These are phyloP conservation scores for Kazachstania taianensis DNA, from an alignment of 805 yeast genomes.

Conservation along the genomic window DNA sequence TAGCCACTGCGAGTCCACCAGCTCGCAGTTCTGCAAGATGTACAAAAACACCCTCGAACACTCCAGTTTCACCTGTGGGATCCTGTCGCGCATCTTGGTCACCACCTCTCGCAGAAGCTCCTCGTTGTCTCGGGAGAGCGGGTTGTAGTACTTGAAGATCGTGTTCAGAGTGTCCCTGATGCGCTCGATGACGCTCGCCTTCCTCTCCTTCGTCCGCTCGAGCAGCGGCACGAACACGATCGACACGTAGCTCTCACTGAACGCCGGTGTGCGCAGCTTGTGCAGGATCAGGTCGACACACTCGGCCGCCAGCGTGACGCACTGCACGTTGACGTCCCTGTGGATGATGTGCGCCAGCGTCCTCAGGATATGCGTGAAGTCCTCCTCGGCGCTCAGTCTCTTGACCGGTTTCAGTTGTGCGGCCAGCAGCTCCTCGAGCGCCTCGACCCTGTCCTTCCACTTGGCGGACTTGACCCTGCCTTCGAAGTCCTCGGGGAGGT, in stretches of 20 bases:
- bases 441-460: conserved; percentile 92
- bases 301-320: conserved; percentile 75
- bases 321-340: conserved; percentile 78
- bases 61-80: conserved; percentile 73
- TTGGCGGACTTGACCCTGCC: conserved; percentile 47
- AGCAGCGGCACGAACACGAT: conserved; percentile 51
- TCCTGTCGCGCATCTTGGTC: conserved; percentile 57
- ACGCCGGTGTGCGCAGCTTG: conserved; percentile 47
- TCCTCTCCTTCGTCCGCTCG: conserved; percentile 84
- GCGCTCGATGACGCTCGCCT: conserved; percentile 64
- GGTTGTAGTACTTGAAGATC: conserved; percentile 43
- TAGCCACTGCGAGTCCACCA: neutral
- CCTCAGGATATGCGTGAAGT: conserved; percentile 49
- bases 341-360: conserved; percentile 53
- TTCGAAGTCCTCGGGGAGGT: conserved; percentile 53
- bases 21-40: conserved; percentile 26
- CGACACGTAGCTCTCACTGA: conserved; percentile 40
- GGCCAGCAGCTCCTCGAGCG: conserved; percentile 49
- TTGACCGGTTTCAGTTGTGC: conserved; percentile 42
- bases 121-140: conserved; percentile 14
- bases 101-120: conserved; percentile 50
- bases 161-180: conserved; percentile 57
- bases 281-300: conserved; percentile 50
- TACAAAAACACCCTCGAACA: conserved; percentile 54
- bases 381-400: conserved; percentile 39